Evolutionary conservation across 306 rosid genomes (phyloP), one percentile per base, ranked within the genome.

Genomic region (Malus fusca): DNA sequence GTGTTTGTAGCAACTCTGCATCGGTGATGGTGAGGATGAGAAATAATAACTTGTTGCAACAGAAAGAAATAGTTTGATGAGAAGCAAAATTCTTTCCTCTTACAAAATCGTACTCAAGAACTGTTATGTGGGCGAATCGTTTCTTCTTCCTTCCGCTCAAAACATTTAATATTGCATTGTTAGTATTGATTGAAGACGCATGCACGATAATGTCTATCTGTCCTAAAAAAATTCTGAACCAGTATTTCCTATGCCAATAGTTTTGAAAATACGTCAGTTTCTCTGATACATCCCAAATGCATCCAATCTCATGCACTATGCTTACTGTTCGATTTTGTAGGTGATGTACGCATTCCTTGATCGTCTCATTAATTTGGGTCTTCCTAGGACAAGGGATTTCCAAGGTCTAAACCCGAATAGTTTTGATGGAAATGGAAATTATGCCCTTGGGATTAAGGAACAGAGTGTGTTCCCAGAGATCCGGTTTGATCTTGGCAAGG

Each of bases 321-420:
- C 13, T 66, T 62, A 15, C 77, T 62, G 69, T 81, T 79, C 68
- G 42, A 42, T 69, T 73, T 80, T 74, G 75, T 79, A 95, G 99
- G 66, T 88, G 69, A 95, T 95, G 97, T 88, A 79, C 80, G 83
- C 96, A 11, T 95, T 95, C 86, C 84, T 95, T 11, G 97, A 95
- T 80, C 93, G 97, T 17, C 85, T 92, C 14, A 77, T 95, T 77
- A 95, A 95, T 90, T 85, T 95, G 84, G 94, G 88, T 67, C 85
- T 95, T 87, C 97, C 99, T 12, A 88, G 99, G 81, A 86, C 97
- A 60, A 88, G 99, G 85, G 99, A 95, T 87, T 95, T 95, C 78
- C 99, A 95, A 80, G 99, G 99, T 46, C 31, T 95, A 75, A 88
- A 89, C 79, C 14, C 90, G 19, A 89, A 80, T 76, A 92, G 99